These are phyloP conservation scores for Isabelozyma heimii DNA, from an alignment of 805 yeast species.

Conservation along the genomic window DNA sequence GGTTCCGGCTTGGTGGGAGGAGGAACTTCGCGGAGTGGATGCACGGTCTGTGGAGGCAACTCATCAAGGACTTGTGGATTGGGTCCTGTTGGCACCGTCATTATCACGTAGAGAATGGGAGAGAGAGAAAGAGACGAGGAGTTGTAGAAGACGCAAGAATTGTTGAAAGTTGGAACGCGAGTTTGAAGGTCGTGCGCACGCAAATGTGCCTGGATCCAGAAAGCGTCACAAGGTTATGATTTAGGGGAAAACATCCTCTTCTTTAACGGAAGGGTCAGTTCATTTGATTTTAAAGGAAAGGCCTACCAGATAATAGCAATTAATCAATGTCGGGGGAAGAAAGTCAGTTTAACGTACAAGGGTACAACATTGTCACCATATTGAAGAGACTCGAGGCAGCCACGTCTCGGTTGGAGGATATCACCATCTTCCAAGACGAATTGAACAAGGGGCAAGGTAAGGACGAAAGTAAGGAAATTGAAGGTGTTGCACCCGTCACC, in stretches of 20 bases:
- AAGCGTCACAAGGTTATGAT: no score
- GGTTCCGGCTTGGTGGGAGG: constrained; percentile 43
- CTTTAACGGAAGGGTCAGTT: no score
- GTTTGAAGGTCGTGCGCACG: no score
- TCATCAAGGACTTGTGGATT: constrained; percentile 11
- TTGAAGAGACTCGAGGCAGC: constrained; percentile 80
- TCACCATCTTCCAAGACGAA: constrained; percentile 74
- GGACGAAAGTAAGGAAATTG: constrained; percentile 4
- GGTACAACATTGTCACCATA: constrained; percentile 83
- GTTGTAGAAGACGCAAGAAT: background rate
- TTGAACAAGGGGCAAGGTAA: constrained; percentile 27
- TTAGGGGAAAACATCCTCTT: no score
- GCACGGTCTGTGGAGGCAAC: constrained; percentile 41
- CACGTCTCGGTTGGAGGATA: constrained; percentile 87
- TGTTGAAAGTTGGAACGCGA: no score
- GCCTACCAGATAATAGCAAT: no score
- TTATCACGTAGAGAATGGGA: background rate
- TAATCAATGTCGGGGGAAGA: constrained; percentile 34
- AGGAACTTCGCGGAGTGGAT: constrained; percentile 40
- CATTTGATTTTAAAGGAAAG: no score
- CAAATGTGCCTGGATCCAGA: no score
- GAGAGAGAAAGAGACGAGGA: background rate
- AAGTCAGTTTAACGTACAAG: constrained; percentile 55
- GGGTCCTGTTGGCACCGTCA: background rate
- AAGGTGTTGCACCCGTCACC: constrained; percentile 8